Evolutionary conservation across 768 basidiomycete species (phyloP), one percentile per base, ranked within the genome.

Genomic region (Chiua virens): DNA sequence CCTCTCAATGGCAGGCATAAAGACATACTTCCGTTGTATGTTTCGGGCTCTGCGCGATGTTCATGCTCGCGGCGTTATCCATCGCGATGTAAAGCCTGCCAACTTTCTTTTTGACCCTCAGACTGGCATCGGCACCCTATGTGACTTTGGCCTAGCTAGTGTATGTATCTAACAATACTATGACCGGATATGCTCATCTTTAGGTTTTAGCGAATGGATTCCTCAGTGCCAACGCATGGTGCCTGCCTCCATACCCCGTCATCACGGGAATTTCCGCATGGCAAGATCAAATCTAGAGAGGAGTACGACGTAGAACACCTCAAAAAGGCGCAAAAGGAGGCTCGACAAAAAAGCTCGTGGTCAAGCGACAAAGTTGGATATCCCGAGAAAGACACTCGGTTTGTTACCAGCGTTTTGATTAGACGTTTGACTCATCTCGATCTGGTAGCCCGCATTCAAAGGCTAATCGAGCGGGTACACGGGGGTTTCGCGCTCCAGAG

Each of bases 51-150:
- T 98, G 47, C 83, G 88, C 42, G 93, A 96, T 62, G 87, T 93
- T 22, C 95, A 98, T 66, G 73, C 82, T 11, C 78, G 93, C 47
- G 82, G 81, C 6, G 87, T 98, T 61, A 90, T 98, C 45, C 96
- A 98, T 68, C 90, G 96, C 40, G 96, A 98, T 69, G 91, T 98
- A 60, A 98, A 98, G 66, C 95, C 96, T 20, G 96, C 95, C 53
- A 98, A 98, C 68, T 98, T 98, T 67, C 78, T 98, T 32, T 98
- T 87, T 67, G 92, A 98, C 67, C 86, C 91, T 34, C 80, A 78
- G 34, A 87, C 86, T 8, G 87, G 88, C 10, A 75, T 84, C 13
- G 97, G 97, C 21, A 89, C 88, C 1, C 73, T 99, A 8, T 92
- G 92, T 58, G 97, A 98, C 69, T 97, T 98, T 65, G 97, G 97